Percentiles rank a stretch among this genome's conserved stretches.
Evolutionary conservation across 208 protist genomes (phyloP).

Genomic region (Trypanosoma lewisi): DNA sequence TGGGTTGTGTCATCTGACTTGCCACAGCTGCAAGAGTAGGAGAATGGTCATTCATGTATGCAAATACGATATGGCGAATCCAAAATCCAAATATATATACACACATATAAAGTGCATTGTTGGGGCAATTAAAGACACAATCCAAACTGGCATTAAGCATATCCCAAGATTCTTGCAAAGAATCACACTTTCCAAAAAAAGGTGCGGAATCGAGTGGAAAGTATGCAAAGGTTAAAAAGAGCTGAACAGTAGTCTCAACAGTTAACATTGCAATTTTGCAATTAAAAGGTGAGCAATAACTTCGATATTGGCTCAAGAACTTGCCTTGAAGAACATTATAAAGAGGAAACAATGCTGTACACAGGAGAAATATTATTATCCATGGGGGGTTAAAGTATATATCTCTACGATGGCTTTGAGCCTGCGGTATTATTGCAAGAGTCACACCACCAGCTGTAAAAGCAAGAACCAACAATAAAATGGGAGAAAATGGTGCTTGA

Average conservation of each 20-base stretch:
- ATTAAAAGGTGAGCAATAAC: constrained; percentile 25
- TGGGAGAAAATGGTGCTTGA: constrained; percentile 27
- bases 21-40: constrained; percentile 34
- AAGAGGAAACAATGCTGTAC: constrained; percentile 31
- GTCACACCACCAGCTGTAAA: constrained; percentile 27
- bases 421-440: constrained; percentile 34
- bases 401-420: constrained; percentile 21
- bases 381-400: constrained; percentile 38
- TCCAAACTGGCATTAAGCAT: constrained; percentile 28
- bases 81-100: constrained; percentile 42
- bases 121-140: constrained; percentile 26
- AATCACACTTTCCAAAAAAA: constrained; percentile 34
- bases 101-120: constrained; percentile 38
- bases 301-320: constrained; percentile 36
- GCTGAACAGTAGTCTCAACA: constrained; percentile 29
- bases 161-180: constrained; percentile 37
- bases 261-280: constrained; percentile 40
- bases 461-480: constrained; percentile 29
- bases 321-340: constrained; percentile 48
- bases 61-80: constrained; percentile 44
- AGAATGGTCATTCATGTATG: constrained; percentile 43
- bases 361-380: constrained; percentile 35
- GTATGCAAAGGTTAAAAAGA: constrained; percentile 31
- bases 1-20: constrained; percentile 36
- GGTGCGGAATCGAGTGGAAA: constrained; percentile 45